Percentiles rank a stretch among this genome's conserved stretches.
Conservation (phyloP, 2,329 filamentous ascomycete genomes). For the Gaeumannomyces sp. region DNA sequence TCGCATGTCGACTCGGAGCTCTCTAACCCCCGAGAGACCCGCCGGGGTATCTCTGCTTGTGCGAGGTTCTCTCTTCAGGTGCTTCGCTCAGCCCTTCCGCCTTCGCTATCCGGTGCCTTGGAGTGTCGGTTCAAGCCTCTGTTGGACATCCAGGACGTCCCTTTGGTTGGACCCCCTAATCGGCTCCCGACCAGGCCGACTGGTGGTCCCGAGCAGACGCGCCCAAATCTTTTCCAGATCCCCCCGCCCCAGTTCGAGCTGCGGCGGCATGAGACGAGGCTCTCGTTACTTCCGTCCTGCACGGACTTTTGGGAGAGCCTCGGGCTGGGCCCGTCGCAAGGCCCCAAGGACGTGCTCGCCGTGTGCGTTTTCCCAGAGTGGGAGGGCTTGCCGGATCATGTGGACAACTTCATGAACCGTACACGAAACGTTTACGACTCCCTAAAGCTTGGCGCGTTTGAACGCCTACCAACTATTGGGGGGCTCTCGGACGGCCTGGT, state of each 20-base stretch:
- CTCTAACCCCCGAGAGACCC: conserved; percentile 20
- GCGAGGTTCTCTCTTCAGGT: conserved; percentile 43
- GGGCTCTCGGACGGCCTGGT: conserved; percentile 43
- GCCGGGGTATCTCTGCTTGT: conserved; percentile 35
- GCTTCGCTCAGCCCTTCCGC: conserved; percentile 38
- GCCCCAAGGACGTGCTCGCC: conserved; percentile 63
- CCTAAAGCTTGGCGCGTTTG: conserved; percentile 64
- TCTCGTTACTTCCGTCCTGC: conserved; percentile 70
- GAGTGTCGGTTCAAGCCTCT: conserved; percentile 41
- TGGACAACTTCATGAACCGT: conserved; percentile 59
- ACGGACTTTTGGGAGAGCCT: conserved; percentile 77
- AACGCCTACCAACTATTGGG: conserved; percentile 36
- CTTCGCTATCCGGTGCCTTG: conserved; percentile 35
- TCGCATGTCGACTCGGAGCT: conserved; percentile 13
- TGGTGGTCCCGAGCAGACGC: conserved; percentile 40
- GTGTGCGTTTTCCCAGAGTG: conserved; percentile 66
- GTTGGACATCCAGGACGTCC: conserved; percentile 52
- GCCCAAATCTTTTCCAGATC: conserved; percentile 54
- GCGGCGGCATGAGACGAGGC: conserved; percentile 59
- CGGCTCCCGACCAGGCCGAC: conserved; percentile 44
- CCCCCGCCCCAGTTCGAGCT: conserved; percentile 66
- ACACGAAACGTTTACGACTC: conserved; percentile 68
- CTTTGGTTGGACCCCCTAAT: conserved; percentile 44
- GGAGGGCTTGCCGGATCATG: conserved; percentile 54
- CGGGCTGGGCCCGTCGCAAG: conserved; percentile 64